Evolutionary conservation across 2,329 filamentous ascomycete genomes (phyloP), one percentile per base, ranked within the genome.

Genomic region (Fusarium lateritium): DNA sequence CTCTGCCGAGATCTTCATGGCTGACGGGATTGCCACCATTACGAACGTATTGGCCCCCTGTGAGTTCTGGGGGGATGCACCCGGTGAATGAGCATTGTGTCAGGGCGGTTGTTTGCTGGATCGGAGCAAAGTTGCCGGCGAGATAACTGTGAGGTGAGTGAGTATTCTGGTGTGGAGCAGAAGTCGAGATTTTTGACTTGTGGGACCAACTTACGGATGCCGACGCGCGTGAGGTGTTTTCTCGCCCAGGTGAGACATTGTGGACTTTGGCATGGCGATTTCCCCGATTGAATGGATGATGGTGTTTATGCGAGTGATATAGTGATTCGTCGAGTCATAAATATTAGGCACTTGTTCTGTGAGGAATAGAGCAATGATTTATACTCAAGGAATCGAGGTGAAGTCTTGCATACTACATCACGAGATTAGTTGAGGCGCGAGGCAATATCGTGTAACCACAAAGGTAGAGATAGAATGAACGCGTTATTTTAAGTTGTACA

Each of bases 21-120:
- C 84, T 84, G 9, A 91, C 81, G 7, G 91, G 90, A 71, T 92
- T 93, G 28, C 87, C 89, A 40, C 91, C 91, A 74, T 93, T 93
- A 17, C 91, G 87, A 28, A 93, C 87, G 72, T 93, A 93, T 77
- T 93, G 86, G 14, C 91, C 91, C 2, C 89, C 91, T 10, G 84
- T 83, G 40, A 93, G 83, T 64, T 92, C 90, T n/a, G 79, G 65
- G 2, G 91, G 91, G 50, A 93, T 89, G 1, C 65, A 75, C 8
- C 91, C 91, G 3, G 82, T 81, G 71, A 85, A 87, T 3, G 79
- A 70, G 65, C 90, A 92, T 51, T 84, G 82, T 28, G 85, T 90
- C 17, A 91, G 81, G 11, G 83, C 78, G 21, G 84, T 80, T 39
- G 84, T 87, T 51, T 82, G 82, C 7, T 87, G 83, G 3, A 92